Evolutionary conservation across 1,139 yeast genomes (phyloP).

Genomic region (Candida sp.): DNA sequence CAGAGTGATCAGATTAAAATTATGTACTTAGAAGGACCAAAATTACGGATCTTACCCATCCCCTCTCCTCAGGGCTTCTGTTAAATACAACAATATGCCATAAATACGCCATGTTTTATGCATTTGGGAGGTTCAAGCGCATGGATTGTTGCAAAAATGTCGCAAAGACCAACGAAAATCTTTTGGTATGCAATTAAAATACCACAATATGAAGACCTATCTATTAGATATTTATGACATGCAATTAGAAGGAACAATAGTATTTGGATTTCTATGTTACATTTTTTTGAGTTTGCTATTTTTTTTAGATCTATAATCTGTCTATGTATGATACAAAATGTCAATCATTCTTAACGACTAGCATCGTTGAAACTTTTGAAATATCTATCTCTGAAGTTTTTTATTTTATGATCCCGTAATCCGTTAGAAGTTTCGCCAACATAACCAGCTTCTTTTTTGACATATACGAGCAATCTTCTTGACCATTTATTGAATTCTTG

Average conservation of each 20-base stretch:
- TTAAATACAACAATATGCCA: background rate
- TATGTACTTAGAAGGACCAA: conserved; percentile 1
- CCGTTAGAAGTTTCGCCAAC: conserved; percentile 57
- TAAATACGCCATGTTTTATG: background rate
- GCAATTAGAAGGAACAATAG: background rate
- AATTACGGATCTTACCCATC: background rate
- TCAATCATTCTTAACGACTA: conserved; percentile 16
- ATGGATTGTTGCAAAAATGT: conserved; percentile 2
- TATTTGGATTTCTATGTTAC: background rate
- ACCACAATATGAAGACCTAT: background rate
- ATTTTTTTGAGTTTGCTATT: background rate
- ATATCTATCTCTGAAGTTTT: conserved; percentile 77
- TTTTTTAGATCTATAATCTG: background rate
- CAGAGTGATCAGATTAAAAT: background rate
- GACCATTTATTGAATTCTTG: conserved; percentile 96
- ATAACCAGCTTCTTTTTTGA: conserved; percentile 56
- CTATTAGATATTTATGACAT: background rate
- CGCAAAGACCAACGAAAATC: background rate
- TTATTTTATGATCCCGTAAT: conserved; percentile 33
- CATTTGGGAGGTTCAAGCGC: conserved; percentile 1
- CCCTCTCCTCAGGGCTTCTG: background rate
- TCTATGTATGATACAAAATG: background rate
- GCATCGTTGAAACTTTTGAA: conserved; percentile 60
- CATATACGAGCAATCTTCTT: conserved; percentile 77
- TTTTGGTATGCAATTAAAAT: background rate